Evolutionary conservation across 306 rosid species (phyloP).

Genomic region (Clitoria ternatea): DNA sequence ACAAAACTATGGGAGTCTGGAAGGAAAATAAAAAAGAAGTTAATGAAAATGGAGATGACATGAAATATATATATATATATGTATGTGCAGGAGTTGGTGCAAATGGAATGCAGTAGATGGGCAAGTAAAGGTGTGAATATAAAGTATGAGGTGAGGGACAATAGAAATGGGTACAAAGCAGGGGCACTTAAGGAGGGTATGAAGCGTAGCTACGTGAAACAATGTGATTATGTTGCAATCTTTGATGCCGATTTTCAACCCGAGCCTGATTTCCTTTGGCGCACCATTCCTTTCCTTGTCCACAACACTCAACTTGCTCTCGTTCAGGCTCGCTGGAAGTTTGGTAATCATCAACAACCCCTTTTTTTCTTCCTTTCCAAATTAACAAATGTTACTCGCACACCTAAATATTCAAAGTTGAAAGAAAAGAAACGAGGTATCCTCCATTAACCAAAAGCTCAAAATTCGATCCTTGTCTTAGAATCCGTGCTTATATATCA

Average conservation of each 20-base stretch:
- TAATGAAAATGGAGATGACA: background rate
- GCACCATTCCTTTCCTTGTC: slow-evolving; percentile 66
- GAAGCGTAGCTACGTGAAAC: slow-evolving; percentile 60
- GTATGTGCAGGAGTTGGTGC: slow-evolving; percentile 72
- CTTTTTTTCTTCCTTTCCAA: background rate
- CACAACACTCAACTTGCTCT: slow-evolving; percentile 67
- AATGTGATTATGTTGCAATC: slow-evolving; percentile 73
- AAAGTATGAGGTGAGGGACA: slow-evolving; percentile 76
- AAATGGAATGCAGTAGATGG: slow-evolving; percentile 78
- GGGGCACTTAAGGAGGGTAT: slow-evolving; percentile 87
- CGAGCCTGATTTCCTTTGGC: slow-evolving; percentile 66
- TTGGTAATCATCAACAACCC: slow-evolving; percentile 44
- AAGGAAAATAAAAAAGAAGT: too few species aligned
- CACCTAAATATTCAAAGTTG: too few species aligned
- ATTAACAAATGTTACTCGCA: too few species aligned
- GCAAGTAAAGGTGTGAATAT: slow-evolving; percentile 71
- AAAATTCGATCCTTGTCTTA: too few species aligned
- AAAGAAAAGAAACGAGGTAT: too few species aligned
- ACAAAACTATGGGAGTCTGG: too few species aligned
- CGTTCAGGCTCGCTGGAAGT: slow-evolving; percentile 85
- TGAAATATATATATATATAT: too few species aligned
- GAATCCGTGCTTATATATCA: too few species aligned
- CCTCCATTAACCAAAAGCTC: too few species aligned
- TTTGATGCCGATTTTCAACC: slow-evolving; percentile 96
- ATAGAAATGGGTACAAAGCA: slow-evolving; percentile 81